A percentile compares a stretch with the other conserved stretches of the same genome.
Evolutionary conservation across 2,329 filamentous ascomycete species (phyloP).

Genomic region (Metarhizium album): DNA sequence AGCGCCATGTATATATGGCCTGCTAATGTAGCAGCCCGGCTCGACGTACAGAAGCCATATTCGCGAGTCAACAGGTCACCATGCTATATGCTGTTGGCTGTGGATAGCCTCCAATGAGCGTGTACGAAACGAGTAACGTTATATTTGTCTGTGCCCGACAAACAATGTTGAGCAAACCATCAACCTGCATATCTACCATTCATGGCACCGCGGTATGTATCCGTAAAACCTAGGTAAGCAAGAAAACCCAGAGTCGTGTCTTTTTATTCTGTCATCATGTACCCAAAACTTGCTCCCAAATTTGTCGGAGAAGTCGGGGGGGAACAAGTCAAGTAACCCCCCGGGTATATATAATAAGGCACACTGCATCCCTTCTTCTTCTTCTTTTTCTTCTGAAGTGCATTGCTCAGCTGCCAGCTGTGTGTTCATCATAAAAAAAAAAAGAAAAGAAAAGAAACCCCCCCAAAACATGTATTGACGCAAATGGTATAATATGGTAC

Average conservation of each 20-base stretch:
- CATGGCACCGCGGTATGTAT: background rate
- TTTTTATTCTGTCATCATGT: background rate
- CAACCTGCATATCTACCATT: background rate
- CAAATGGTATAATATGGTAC: constrained; percentile 1
- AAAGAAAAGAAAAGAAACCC: background rate
- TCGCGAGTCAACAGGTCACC: too few relatives aligned
- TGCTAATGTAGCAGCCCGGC: too few relatives aligned
- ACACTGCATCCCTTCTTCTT: constrained; percentile 5
- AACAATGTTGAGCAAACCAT: background rate
- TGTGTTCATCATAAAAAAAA: constrained; percentile 2
- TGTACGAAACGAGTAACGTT: too few relatives aligned
- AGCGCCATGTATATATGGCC: too few relatives aligned
- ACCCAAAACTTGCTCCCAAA: background rate
- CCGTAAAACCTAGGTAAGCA: background rate
- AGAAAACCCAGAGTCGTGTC: too few relatives aligned
- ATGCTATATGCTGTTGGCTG: background rate
- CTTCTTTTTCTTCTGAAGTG: background rate
- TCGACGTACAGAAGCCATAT: too few relatives aligned
- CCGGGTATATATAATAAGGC: constrained; percentile 7
- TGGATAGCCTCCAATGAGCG: background rate
- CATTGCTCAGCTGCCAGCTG: constrained; percentile 3
- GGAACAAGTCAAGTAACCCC: background rate
- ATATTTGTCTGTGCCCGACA: background rate
- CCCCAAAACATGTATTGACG: constrained; percentile 3
- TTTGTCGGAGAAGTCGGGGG: background rate